Evolutionary conservation across 306 rosid genomes (phyloP).

Genomic region (Begonia fuchsioides): DNA sequence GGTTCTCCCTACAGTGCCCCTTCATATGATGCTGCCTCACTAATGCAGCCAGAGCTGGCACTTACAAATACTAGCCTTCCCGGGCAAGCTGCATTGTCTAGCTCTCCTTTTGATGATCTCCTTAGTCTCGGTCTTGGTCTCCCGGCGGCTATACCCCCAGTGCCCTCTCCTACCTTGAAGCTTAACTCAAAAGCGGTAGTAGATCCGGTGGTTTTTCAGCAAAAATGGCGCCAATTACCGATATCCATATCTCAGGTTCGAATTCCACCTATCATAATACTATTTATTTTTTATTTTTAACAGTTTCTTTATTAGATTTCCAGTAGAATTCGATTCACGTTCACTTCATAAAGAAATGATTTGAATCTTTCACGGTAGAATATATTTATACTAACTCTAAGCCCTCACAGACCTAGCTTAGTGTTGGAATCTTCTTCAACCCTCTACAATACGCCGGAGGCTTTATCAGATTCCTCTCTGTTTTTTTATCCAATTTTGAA

Average conservation of each 20-base stretch:
- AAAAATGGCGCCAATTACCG: constrained; percentile 96
- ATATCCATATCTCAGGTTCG: constrained; percentile 68
- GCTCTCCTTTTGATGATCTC: constrained; percentile 73
- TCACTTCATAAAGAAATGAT: too few species aligned
- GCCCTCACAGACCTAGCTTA: too few species aligned
- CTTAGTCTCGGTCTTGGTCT: constrained; percentile 65
- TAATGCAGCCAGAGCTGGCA: constrained; percentile 36
- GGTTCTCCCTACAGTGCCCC: constrained; percentile 84
- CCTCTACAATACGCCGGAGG: too few species aligned
- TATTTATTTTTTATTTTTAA: too few species aligned
- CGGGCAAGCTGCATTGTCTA: constrained; percentile 35
- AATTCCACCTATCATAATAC: constrained; percentile 1
- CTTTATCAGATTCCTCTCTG: too few species aligned
- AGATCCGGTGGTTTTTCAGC: constrained; percentile 90
- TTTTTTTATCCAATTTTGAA: too few species aligned
- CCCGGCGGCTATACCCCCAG: constrained; percentile 29
- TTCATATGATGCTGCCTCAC: constrained; percentile 48
- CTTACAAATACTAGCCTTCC: constrained; percentile 24
- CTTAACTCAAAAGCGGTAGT: constrained; percentile 72
- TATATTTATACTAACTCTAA: too few species aligned
- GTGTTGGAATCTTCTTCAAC: too few species aligned
- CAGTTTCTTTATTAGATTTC: too few species aligned
- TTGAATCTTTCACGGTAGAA: too few species aligned
- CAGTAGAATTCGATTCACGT: too few species aligned
- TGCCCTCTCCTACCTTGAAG: constrained; percentile 66